Conservation (phyloP, 148 eudicot genomes). For the Rhododendron williamsianum region DNA sequence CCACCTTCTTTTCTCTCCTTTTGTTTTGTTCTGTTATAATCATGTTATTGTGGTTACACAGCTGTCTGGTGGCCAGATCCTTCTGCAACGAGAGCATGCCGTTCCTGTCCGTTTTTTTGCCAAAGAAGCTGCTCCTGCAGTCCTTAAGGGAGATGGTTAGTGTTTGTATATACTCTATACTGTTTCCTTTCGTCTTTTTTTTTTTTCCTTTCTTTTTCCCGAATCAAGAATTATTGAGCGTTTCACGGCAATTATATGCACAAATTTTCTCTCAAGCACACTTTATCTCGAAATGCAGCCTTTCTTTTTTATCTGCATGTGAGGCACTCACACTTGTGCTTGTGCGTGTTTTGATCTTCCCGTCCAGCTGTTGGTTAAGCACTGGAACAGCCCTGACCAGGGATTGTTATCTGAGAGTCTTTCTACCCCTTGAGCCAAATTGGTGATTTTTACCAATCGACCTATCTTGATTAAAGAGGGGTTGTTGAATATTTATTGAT, state of each 20-base stretch:
- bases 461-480: background rate
- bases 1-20: background rate
- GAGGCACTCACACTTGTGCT: background rate
- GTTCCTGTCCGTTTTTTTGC: conserved; percentile 61
- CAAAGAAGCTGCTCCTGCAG: conserved; percentile 52
- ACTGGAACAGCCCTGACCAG: background rate
- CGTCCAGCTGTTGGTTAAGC: background rate
- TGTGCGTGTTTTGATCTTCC: background rate
- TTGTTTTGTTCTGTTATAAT: background rate
- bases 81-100: conserved; percentile 47
- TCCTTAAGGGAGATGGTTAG: conserved; percentile 95
- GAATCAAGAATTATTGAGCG: background rate
- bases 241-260: background rate
- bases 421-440: background rate
- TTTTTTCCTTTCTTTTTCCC: background rate
- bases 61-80: conserved; percentile 43
- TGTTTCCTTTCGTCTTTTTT: background rate
- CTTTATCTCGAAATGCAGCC: background rate
- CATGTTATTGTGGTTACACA: conserved; percentile 8
- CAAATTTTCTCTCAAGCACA: background rate
- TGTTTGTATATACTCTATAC: background rate
- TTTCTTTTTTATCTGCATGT: background rate
- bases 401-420: background rate
- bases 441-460: background rate
- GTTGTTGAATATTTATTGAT: background rate